Percentiles rank a stretch among this genome's conserved stretches.
Evolutionary conservation across 2,329 filamentous ascomycete species (phyloP).

Genomic region (Colletotrichum karsti): DNA sequence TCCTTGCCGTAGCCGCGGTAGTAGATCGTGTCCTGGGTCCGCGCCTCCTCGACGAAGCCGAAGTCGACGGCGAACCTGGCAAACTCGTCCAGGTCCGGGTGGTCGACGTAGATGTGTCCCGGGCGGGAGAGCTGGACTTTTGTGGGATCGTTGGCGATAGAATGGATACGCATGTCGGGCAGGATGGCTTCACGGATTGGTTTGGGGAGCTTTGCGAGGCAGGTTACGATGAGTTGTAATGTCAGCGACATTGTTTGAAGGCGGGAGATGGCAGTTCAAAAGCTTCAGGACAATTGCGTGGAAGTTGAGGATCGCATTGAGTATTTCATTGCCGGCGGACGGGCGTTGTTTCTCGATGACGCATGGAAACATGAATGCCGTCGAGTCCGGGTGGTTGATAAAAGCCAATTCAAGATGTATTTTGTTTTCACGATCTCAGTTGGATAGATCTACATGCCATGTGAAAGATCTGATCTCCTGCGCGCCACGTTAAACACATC

Average conservation of each 20-base stretch:
- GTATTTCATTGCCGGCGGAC: neutral
- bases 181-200: neutral
- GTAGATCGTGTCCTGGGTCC: conserved; percentile 45
- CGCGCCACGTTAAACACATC: neutral
- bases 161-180: neutral
- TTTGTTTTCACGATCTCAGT: neutral
- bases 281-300: neutral
- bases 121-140: conserved; percentile 32
- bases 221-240: neutral
- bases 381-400: neutral
- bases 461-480: neutral
- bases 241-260: neutral
- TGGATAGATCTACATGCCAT: neutral
- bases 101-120: conserved; percentile 31
- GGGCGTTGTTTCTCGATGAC: neutral
- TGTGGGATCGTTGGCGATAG: conserved; percentile 28
- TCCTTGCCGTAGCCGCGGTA: conserved; percentile 60
- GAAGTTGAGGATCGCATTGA: neutral
- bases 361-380: neutral
- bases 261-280: neutral
- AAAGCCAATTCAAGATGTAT: neutral
- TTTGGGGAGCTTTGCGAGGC: neutral
- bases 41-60: conserved; percentile 34
- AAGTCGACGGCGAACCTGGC: conserved; percentile 36
- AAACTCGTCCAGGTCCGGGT: conserved; percentile 37